Percentiles rank a stretch among this genome's conserved stretches.
phyloP scores from a whole-genome alignment of 805 yeast species.

The Kluyveromyces starmeri region DNA sequence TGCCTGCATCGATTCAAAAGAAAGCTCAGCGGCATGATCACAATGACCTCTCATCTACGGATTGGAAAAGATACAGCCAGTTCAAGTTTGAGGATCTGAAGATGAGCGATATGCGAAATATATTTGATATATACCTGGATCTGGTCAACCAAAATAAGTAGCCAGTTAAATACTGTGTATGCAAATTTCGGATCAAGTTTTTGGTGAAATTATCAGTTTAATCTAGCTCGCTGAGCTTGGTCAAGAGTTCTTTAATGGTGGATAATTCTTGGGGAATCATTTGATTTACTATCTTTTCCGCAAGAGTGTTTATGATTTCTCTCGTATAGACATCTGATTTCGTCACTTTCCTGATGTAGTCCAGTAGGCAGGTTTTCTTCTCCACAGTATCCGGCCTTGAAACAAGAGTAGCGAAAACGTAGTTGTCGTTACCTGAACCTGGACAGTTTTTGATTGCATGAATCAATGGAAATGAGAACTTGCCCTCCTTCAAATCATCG shows the following conservation, averaged over 20 bases:
- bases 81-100: constrained; percentile 25
- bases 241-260: constrained; percentile 5
- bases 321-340: constrained; percentile 23
- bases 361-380: constrained; percentile 43
- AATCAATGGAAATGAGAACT: constrained; percentile 76
- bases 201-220: too few relatives aligned
- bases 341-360: constrained; percentile 33
- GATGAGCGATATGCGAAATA: constrained; percentile 19
- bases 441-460: constrained; percentile 39
- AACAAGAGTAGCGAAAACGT: constrained; percentile 40
- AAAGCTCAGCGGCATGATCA: not conserved
- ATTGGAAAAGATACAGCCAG: constrained; percentile 19
- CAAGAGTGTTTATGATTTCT: constrained; percentile 14
- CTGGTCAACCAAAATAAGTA: constrained; percentile 5
- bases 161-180: not conserved
- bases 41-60: constrained; percentile 7
- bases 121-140: constrained; percentile 26
- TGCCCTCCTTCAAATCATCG: constrained; percentile 87
- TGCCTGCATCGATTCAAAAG: not conserved
- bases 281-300: constrained; percentile 1
- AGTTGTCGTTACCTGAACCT: constrained; percentile 28
- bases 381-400: constrained; percentile 42
- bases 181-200: too few relatives aligned
- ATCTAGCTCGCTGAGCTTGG: not conserved
- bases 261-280: constrained; percentile 1